Evolutionary conservation across 2,329 filamentous ascomycete species (phyloP).

Genomic region (Colletotrichum eremochloae): DNA sequence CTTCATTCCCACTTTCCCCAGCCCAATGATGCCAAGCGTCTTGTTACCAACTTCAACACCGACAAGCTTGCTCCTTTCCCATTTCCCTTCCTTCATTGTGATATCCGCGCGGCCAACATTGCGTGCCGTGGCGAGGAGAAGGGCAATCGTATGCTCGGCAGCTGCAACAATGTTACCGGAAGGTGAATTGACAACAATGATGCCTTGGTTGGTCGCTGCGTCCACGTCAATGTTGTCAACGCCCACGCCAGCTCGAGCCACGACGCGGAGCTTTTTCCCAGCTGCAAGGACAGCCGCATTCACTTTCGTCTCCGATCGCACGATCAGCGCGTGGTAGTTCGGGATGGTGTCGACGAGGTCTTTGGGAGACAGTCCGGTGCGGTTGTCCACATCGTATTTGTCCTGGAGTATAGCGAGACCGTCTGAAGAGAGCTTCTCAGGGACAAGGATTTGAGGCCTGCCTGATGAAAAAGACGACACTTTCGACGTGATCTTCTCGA

Average conservation of each 20-base stretch:
- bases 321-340: conserved; percentile 81
- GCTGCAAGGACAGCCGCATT: conserved; percentile 76
- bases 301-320: conserved; percentile 86
- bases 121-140: conserved; percentile 80
- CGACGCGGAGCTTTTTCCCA: conserved; percentile 79
- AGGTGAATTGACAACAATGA: conserved; percentile 85
- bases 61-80: conserved; percentile 81
- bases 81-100: conserved; percentile 78
- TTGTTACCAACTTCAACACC: conserved; percentile 85
- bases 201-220: conserved; percentile 78
- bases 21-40: conserved; percentile 80
- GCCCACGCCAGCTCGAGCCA: conserved; percentile 84
- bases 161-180: conserved; percentile 85
- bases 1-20: conserved; percentile 87
- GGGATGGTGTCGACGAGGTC: conserved; percentile 77
- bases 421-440: conserved; percentile 85
- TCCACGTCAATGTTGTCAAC: conserved; percentile 86
- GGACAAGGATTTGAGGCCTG: conserved; percentile 72
- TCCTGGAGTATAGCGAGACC: conserved; percentile 77
- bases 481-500: conserved; percentile 43
- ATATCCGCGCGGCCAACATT: conserved; percentile 79
- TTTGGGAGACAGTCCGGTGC: conserved; percentile 70
- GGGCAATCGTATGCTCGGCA: conserved; percentile 81
- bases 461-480: conserved; percentile 40
- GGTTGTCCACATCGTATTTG: conserved; percentile 78